These are phyloP conservation scores for Metschnikowia vanudenii DNA, from an alignment of 805 yeast species.

Conservation along the genomic window DNA sequence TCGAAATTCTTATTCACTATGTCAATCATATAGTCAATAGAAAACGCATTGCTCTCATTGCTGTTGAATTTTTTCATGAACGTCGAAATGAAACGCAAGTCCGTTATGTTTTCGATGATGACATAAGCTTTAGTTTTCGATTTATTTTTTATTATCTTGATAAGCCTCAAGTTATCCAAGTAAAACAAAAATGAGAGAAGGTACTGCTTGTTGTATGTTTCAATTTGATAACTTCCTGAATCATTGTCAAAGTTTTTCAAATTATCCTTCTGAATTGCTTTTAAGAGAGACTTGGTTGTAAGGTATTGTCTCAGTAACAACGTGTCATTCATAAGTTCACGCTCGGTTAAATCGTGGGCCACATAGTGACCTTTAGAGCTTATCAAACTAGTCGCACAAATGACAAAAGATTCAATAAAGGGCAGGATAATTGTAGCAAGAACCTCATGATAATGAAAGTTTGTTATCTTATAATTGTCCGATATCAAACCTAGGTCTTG, in stretches of 20 bases:
- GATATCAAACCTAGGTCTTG: slow-evolving; percentile 19
- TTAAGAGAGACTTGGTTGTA: slow-evolving; percentile 18
- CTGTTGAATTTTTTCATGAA: slow-evolving; percentile 25
- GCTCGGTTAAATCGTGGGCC: slow-evolving; percentile 19
- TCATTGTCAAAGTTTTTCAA: slow-evolving; percentile 17
- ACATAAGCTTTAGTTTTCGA: slow-evolving; percentile 42
- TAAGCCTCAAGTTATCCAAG: slow-evolving; percentile 33
- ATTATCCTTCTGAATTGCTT: slow-evolving; percentile 18
- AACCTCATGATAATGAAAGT: slow-evolving; percentile 23
- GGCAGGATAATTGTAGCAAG: slow-evolving; percentile 34
- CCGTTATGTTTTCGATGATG: slow-evolving; percentile 27
- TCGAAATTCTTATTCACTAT: slow-evolving; percentile 32
- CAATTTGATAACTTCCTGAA: slow-evolving; percentile 23
- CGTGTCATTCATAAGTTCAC: slow-evolving; percentile 25
- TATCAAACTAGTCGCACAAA: slow-evolving; percentile 27
- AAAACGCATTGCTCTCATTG: slow-evolving; percentile 19
- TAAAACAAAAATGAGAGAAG: slow-evolving; percentile 40
- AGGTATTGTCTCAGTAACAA: slow-evolving; percentile 23
- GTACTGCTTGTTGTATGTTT: slow-evolving; percentile 43
- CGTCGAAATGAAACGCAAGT: slow-evolving; percentile 25
- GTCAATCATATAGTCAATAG: slow-evolving; percentile 33
- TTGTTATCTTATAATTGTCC: slow-evolving; percentile 21
- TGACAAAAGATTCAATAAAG: slow-evolving; percentile 33
- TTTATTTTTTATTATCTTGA: slow-evolving; percentile 41
- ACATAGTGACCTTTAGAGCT: too few species aligned